Conservation (phyloP, 2,329 filamentous ascomycete genomes). For the Aspergillus fumigatiaffinis region DNA sequence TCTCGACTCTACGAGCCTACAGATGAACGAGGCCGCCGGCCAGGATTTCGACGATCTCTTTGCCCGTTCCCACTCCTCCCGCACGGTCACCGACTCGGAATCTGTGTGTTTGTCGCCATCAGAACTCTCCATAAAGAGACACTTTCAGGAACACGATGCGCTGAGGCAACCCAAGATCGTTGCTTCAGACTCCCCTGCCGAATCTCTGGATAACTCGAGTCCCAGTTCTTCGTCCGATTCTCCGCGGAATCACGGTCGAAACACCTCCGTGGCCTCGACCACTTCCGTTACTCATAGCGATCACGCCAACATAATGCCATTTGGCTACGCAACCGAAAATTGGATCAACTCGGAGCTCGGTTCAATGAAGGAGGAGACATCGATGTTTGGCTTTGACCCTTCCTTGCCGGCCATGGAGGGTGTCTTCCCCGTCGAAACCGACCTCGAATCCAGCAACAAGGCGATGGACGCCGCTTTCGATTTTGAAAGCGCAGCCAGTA, state of each 20-base stretch:
- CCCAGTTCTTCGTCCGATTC: constrained; percentile 43
- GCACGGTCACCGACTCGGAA: constrained; percentile 24
- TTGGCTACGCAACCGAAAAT: constrained; percentile 32
- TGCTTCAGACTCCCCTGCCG: constrained; percentile 40
- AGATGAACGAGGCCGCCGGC: constrained; percentile 35
- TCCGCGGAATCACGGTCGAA: constrained; percentile 37
- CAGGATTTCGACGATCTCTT: constrained; percentile 43
- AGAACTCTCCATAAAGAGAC: constrained; percentile 24
- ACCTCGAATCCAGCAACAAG: constrained; percentile 44
- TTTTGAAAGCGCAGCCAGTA: constrained; percentile 47
- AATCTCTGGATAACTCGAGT: constrained; percentile 43
- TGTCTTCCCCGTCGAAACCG: constrained; percentile 29
- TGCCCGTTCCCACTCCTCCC: constrained; percentile 29
- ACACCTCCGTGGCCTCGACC: constrained; percentile 39
- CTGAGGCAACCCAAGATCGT: constrained; percentile 32
- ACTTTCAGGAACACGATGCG: constrained; percentile 29
- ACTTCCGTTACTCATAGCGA: constrained; percentile 39
- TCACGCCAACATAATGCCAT: constrained; percentile 27
- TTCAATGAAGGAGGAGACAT: constrained; percentile 34
- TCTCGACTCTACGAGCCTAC: constrained; percentile 35
- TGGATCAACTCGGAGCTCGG: constrained; percentile 37
- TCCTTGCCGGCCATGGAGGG: constrained; percentile 32
- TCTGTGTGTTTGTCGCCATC: constrained; percentile 28
- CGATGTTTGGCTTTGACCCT: constrained; percentile 38
- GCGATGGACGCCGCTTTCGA: constrained; percentile 48